These are phyloP conservation scores for Sanghuangporus sanghuang DNA, from an alignment of 1,284 basidiomycete genomes.

Conservation along the genomic window DNA sequence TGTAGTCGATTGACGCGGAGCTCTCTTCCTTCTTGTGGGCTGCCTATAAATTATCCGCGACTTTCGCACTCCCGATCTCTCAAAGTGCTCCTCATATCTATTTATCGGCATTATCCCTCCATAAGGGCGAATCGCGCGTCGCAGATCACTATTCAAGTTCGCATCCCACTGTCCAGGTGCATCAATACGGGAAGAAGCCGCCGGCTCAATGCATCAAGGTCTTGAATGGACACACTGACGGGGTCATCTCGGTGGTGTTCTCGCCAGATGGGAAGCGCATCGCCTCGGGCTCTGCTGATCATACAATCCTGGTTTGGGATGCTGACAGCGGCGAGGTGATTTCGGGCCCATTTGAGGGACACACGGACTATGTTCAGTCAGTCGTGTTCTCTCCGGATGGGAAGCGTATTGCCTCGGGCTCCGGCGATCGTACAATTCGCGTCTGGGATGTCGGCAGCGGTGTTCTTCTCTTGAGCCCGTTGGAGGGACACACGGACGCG, in stretches of 20 bases:
- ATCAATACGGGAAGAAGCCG: background rate
- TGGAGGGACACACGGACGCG: background rate
- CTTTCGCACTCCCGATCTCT: background rate
- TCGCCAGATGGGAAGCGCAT: background rate
- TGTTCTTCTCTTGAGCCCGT: background rate
- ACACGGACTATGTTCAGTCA: background rate
- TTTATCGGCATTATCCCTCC: background rate
- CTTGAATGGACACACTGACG: background rate
- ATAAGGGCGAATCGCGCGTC: background rate
- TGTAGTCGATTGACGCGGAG: background rate
- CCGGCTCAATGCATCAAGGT: background rate
- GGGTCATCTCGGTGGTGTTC: background rate
- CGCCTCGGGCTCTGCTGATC: background rate
- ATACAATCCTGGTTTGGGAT: too few species aligned
- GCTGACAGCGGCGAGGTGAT: too few species aligned
- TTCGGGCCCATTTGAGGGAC: too few species aligned
- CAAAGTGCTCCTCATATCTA: background rate
- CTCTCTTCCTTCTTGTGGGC: background rate
- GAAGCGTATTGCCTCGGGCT: background rate
- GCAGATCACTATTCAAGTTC: background rate
- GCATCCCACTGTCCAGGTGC: background rate
- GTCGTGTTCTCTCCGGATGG: background rate
- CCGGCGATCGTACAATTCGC: background rate
- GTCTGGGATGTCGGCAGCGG: background rate
- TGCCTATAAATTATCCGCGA: background rate